Conservation (phyloP, 2,329 filamentous ascomycete species). For the Sporothrix curviconia region DNA sequence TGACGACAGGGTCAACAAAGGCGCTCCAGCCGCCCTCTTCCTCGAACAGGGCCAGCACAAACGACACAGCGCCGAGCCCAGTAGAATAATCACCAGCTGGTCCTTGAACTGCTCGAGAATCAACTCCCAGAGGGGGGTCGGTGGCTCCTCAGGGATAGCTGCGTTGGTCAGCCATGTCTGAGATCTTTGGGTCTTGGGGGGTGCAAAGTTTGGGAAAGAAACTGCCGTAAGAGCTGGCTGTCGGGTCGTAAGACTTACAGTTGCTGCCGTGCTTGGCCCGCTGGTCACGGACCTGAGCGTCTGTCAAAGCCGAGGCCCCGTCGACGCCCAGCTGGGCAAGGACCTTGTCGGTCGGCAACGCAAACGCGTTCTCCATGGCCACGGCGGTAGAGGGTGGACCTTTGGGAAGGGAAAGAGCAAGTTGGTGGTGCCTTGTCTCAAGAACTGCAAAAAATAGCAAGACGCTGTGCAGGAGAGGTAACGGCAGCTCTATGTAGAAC, state of each 20-base stretch:
- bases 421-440: neutral
- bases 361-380: constrained; percentile 57
- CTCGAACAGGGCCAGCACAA: constrained; percentile 87
- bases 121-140: constrained; percentile 92
- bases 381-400: constrained; percentile 5
- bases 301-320: constrained; percentile 47
- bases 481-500: neutral
- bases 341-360: constrained; percentile 51
- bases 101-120: constrained; percentile 99
- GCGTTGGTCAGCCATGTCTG: constrained; percentile 4
- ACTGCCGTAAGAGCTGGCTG: no score
- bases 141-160: constrained; percentile 77
- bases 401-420: neutral
- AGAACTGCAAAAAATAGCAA: neutral
- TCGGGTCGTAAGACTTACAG: no score
- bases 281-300: constrained; percentile 50
- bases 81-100: constrained; percentile 89
- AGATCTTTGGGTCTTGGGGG: no score
- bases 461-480: neutral
- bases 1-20: constrained; percentile 93
- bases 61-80: constrained; percentile 88
- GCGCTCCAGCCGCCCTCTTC: constrained; percentile 91
- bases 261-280: constrained; percentile 59
- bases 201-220: no score
- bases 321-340: constrained; percentile 53